These are phyloP conservation scores for Teratosphaeria epicoccoides DNA, from an alignment of 2,329 filamentous ascomycete genomes.

Conservation along the genomic window DNA sequence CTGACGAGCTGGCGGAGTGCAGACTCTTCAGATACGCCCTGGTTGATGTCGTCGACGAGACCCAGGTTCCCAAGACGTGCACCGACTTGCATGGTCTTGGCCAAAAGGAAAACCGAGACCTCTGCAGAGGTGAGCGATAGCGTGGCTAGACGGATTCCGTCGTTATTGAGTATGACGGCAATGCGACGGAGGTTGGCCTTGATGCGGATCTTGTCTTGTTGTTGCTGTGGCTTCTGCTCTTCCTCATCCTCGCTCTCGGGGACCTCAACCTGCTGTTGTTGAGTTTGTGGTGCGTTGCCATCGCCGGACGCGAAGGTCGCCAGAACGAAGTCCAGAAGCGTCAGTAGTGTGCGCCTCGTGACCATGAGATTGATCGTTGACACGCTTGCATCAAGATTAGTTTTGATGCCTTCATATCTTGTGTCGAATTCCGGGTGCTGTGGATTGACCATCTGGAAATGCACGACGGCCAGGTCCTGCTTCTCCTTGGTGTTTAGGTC, in stretches of 20 bases:
- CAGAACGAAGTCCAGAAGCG: slow-evolving; percentile 85
- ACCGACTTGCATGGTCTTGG: slow-evolving; percentile 75
- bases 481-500: slow-evolving; percentile 57
- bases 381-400: slow-evolving; percentile 78
- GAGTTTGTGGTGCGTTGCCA: slow-evolving; percentile 7
- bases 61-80: slow-evolving; percentile 80
- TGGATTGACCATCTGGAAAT: slow-evolving; percentile 79
- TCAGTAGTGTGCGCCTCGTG: slow-evolving; percentile 83
- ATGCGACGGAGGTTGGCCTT: slow-evolving; percentile 92
- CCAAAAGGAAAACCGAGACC: slow-evolving; percentile 77
- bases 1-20: slow-evolving; percentile 77
- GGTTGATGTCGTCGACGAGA: slow-evolving; percentile 85
- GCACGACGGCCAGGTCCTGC: slow-evolving; percentile 74
- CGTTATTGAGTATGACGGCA: slow-evolving; percentile 88
- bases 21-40: slow-evolving; percentile 72
- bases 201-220: slow-evolving; percentile 68
- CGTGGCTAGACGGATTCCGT: slow-evolving; percentile 88
- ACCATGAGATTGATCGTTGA: slow-evolving; percentile 96
- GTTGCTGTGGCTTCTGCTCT: slow-evolving; percentile 24
- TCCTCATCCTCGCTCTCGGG: slow-evolving; percentile 26
- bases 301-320: slow-evolving; percentile 62
- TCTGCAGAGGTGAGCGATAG: slow-evolving; percentile 87
- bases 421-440: slow-evolving; percentile 88
- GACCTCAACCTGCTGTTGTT: slow-evolving; percentile 15
- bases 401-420: slow-evolving; percentile 86